Conservation (phyloP, 768 basidiomycete species). For the Phylloporus sp. region DNA sequence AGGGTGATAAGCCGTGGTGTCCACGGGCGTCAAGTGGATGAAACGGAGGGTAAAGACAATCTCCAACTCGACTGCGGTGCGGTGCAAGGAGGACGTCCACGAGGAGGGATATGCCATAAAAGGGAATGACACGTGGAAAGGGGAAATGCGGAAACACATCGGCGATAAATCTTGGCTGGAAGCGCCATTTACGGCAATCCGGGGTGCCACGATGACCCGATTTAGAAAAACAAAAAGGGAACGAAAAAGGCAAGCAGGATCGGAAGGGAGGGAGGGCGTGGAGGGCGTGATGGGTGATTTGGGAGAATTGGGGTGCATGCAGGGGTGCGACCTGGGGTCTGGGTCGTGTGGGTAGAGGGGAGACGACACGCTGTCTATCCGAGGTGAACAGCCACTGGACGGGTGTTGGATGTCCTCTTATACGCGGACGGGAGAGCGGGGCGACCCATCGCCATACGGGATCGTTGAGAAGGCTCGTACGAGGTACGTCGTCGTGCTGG, state of each 20-base stretch:
- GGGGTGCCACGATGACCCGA: conserved; percentile 26
- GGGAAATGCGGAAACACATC: conserved; percentile 10
- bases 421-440: conserved; percentile 6
- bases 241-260: conserved; percentile 14
- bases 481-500: conserved; percentile 22
- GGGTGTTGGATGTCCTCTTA: conserved; percentile 13
- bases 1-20: conserved; percentile 21
- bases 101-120: conserved; percentile 14
- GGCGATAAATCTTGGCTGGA: conserved; percentile 27
- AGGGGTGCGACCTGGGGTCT: conserved; percentile 17
- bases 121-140: conserved; percentile 23
- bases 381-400: conserved; percentile 21
- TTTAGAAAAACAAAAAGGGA: conserved; percentile 16
- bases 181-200: conserved; percentile 23
- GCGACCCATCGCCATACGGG: conserved; percentile 8
- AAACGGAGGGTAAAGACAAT: not conserved
- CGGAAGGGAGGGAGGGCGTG: conserved; percentile 20
- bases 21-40: conserved; percentile 16
- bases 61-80: conserved; percentile 21
- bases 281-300: conserved; percentile 16
- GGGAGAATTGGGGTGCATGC: conserved; percentile 19
- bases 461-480: not conserved
- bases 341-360: conserved; percentile 27
- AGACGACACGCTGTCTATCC: conserved; percentile 7
- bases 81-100: conserved; percentile 9